phyloP scores from a whole-genome alignment of 129 eudicot genomes.

The Cynara cardunculus region DNA sequence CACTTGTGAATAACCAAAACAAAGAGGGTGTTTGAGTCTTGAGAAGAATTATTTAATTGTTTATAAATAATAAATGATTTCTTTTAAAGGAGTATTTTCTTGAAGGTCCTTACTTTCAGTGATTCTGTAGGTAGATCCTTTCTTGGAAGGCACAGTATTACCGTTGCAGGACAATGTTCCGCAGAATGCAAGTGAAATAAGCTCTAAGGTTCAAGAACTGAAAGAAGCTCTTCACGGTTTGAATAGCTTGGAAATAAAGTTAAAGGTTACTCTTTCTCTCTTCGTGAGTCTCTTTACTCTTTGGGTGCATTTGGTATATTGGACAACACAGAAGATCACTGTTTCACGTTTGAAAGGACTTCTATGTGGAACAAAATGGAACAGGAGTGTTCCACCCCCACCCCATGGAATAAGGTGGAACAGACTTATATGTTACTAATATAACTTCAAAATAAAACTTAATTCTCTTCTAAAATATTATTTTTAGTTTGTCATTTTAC shows the following conservation, averaged over 20 bases:
- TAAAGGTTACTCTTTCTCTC: constrained; percentile 48
- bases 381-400: too few relatives aligned
- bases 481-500: too few relatives aligned
- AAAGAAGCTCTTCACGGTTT: constrained; percentile 54
- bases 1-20: background rate
- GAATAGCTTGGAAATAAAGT: constrained; percentile 68
- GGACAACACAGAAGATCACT: too few relatives aligned
- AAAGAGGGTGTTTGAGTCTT: background rate
- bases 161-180: constrained; percentile 55
- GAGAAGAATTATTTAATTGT: background rate
- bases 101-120: constrained; percentile 20
- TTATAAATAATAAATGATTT: background rate
- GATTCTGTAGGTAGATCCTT: constrained; percentile 64
- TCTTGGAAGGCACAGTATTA: constrained; percentile 54
- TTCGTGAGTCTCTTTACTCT: background rate
- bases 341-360: too few relatives aligned
- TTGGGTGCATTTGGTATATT: too few relatives aligned
- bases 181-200: constrained; percentile 29
- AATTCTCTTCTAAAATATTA: too few relatives aligned
- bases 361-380: background rate
- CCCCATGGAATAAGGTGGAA: too few relatives aligned
- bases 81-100: background rate
- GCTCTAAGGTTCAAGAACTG: constrained; percentile 42
- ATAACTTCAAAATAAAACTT: too few relatives aligned
- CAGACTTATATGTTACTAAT: too few relatives aligned